Evolutionary conservation across 768 basidiomycete species (phyloP), one percentile per base, ranked within the genome.

Genomic region (Leucosporidium scottii): DNA sequence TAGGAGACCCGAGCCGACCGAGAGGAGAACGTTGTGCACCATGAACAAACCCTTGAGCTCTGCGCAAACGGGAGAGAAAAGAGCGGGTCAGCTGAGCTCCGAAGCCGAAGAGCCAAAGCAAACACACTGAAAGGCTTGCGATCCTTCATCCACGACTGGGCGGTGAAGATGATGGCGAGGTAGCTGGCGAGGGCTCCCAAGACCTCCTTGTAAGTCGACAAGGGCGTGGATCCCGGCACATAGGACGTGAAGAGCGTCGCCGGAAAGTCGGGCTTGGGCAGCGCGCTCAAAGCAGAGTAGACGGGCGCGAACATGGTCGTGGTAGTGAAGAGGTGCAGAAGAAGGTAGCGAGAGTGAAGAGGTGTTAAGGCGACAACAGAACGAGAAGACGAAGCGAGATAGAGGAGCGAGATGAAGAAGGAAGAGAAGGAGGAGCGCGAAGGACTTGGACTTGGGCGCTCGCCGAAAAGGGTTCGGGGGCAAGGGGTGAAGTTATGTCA

Each of bases 11-110:
- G 91, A 93, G 47, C 93, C 93, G 56, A 82, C 76, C 70, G 90
- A 90, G 70, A 99, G 84, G 78, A 96, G 79, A 69, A 91, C 81
- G 78, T 99, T 99, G 81, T 99, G 96, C 50, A 80, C 68, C 76
- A 74, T 72, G 79, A 80, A 79, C 75, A 67, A 76, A 54, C 61
- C 74, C 74, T 74, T 77, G 75, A 74, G 74, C 70, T 68, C 79
- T 80, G 70, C 39, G n/a, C n/a, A n/a, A n/a, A n/a, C n/a, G n/a
- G n/a, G n/a, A n/a, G n/a, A n/a, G n/a, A n/a, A n/a, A 36, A 25
- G 27, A 44, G 28, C 21, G 18, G 55, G 53, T 67, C 49, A 63
- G 61, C 23, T 10, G 21, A 28, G 44, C 39, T 23, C 28, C 23
- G 59, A 25, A 20, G 28, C 9, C 21, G n/a, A 23, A 17, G 15